Conservation (phyloP, 164 flowering plant genomes). For the Saururus chinensis region DNA sequence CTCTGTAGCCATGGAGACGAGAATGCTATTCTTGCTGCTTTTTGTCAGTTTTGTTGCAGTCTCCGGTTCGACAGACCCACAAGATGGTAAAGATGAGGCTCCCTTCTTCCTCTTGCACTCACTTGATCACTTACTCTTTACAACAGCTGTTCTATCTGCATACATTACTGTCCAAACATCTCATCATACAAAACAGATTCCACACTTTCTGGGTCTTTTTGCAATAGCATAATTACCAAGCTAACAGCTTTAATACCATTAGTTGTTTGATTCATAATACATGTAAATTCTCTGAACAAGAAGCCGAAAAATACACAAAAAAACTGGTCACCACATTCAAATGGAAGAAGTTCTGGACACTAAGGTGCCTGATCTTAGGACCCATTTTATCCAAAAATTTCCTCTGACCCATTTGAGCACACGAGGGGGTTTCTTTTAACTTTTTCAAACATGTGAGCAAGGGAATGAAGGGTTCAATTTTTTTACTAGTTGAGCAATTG, state of each 20-base stretch:
- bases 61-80: conserved; percentile 4
- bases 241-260: neutral
- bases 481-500: neutral
- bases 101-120: neutral
- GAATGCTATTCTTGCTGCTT: conserved; percentile 4
- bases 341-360: neutral
- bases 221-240: neutral
- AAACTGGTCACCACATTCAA: no score
- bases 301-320: neutral
- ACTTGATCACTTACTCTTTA: neutral
- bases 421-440: neutral
- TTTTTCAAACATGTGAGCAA: no score
- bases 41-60: neutral
- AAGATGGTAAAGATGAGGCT: conserved; percentile 6
- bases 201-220: no score
- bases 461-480: neutral
- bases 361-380: neutral
- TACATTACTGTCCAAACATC: no score
- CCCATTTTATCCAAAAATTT: neutral
- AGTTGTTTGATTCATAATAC: neutral
- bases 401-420: neutral
- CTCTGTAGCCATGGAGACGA: neutral
- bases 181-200: neutral
- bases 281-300: neutral
- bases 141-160: no score